phyloP scores from a whole-genome alignment of 257 asterid genomes.

The Phtheirospermum japonicum region DNA sequence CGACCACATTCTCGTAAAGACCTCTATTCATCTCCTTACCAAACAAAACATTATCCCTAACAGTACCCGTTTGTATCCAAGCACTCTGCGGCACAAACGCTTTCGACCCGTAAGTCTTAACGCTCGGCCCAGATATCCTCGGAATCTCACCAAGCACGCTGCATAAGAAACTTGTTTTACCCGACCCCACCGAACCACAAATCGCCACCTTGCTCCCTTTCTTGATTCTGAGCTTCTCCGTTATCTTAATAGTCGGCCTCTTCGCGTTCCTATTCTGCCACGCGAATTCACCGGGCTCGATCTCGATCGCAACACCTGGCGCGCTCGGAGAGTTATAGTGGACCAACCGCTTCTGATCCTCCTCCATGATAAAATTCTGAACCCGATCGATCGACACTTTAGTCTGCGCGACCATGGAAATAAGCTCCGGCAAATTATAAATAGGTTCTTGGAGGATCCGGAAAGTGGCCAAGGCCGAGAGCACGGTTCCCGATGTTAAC shows the following conservation, averaged over 20 bases:
- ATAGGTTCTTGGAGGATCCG: conserved; percentile 88
- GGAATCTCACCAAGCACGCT: conserved; percentile 77
- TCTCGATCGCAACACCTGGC: conserved; percentile 53
- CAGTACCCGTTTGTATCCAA: conserved; percentile 87
- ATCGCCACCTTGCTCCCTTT: conserved; percentile 74
- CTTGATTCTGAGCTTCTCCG: conserved; percentile 38
- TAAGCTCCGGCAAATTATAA: conserved; percentile 77
- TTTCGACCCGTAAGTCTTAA: conserved; percentile 56
- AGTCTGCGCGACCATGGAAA: conserved; percentile 77
- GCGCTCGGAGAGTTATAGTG: conserved; percentile 25
- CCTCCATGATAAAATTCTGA: conserved; percentile 48
- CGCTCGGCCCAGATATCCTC: conserved; percentile 55
- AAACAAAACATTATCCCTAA: conserved; percentile 71
- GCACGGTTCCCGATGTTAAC: conserved; percentile 66
- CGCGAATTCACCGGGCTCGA: conserved; percentile 63
- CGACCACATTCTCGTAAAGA: conserved; percentile 57
- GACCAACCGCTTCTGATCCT: conserved; percentile 46
- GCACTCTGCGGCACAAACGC: conserved; percentile 87
- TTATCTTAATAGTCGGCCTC: conserved; percentile 50
- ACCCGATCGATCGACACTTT: conserved; percentile 71
- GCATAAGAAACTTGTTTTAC: conserved; percentile 72
- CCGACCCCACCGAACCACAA: conserved; percentile 86
- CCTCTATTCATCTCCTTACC: conserved; percentile 64
- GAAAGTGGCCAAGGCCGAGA: conserved; percentile 85
- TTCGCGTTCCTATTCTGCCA: conserved; percentile 51